Base-by-base conservation (phyloP, 2,329 filamentous ascomycete species). In the Reticulascus tulasneorum region DNA sequence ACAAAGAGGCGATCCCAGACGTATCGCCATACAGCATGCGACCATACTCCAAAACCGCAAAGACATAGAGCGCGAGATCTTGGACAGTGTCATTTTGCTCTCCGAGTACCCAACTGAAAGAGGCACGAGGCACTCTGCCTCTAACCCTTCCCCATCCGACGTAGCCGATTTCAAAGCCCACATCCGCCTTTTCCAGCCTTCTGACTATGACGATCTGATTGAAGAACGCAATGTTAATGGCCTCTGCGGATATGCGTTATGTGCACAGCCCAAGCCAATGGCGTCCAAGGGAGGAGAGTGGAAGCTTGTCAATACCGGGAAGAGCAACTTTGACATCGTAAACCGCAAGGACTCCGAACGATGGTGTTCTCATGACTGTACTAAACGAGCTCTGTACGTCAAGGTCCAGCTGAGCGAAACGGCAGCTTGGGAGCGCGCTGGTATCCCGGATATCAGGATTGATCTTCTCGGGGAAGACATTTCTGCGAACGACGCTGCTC, bases 141-240 rank as follows among this genome's bases (percentile, higher is more conserved):
- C 74, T 3, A 62, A 57, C 58, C 57, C 73, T 43, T 69, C 78
- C 7, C 52, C 72, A 1, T 57, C 72, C 21, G 88, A 95, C 55
- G 72, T 72, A 2, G 56, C 63, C 24, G 64, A 66, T 35, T 89
- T 97, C 63, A 80, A 82, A 49, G 54, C 67, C 4, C 73, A 78
- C 23, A 65, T 97, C 17, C 66, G 73, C 9, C 71, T 79, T 27
- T 97, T 96, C 62, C 86, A 91, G 56, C 87, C 90, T 1, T 73
- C 76, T 35, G 91, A 98, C 66, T 94, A 94, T 66, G 88, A 95
- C 54, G 84, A 86, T 46, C 69, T 97, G 32, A 81, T 96, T 42
- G 76, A 84, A 46, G 93, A 98, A 67, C 85, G 93, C 52, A 94
- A 94, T 58, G 84, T 87, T 47, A 82, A 86, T 49, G 77, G 75